Evolutionary conservation across 163 green algal genomes (phyloP), one percentile per base, ranked within the genome.

Genomic region (Scenedesmus sp.): DNA sequence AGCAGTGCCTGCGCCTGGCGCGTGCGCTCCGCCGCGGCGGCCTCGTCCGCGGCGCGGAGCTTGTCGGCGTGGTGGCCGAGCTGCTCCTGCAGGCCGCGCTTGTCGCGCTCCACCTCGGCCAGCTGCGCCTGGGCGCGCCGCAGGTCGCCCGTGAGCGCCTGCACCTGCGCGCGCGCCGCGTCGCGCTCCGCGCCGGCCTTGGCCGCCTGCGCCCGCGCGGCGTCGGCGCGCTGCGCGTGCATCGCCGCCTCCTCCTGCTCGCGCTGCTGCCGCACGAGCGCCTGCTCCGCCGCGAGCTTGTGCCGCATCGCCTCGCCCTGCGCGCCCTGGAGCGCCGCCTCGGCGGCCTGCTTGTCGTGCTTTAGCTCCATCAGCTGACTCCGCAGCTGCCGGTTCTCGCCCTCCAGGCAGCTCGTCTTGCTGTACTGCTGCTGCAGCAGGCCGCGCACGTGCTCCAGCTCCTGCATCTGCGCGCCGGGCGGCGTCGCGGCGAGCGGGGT

Each of bases 171-270:
- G 29, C 20, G 60, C 9, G 70, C 11, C 28, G 33, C 17, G 14
- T 62, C 44, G 18, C 26, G 56, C n/a, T 78, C 70, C 3, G 22
- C 7, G 42, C 70, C 54, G 13, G 42, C 13, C 57, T 78, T 70
- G 39, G 26, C 31, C 6, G 24, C 28, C 70, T 70, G 56, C 57
- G 58, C 39, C 17, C 48, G 63, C 3, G 20, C 11, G 9, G 29
- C 24, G 22, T 78, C 70, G 5, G 67, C n/a, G 29, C 70, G 70
- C 70, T 78, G 70, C 57, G 57, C 57, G 44, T 70, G 70, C 1
- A 31, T 28, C 42, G 33, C 54, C 0, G 14, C 20, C n/a, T 78
- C 39, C 22, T 78, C 54, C 36, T 78, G 54, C 44, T 60, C 47
- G 20, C 34, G 47, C 48, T 60, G 44, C 28, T 50, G n/a, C 15